Evolutionary conservation across 2,329 filamentous ascomycete species (phyloP), one percentile per base, ranked within the genome.

Genomic region (Neophaeococcomyces aloes): DNA sequence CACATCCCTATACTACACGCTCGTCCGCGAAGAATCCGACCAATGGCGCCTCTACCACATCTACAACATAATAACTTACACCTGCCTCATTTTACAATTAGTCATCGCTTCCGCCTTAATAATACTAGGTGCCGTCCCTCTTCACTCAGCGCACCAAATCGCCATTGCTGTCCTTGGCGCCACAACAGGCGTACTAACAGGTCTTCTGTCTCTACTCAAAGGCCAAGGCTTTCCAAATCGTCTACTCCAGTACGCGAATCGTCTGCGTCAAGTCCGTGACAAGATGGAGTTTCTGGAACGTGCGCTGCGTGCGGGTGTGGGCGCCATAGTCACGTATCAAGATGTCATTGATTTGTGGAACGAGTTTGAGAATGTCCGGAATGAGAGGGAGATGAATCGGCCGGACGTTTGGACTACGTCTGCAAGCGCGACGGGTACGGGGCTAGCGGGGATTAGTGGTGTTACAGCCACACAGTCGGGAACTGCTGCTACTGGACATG

Each of bases 301-400:
- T 19, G 18, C 27, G 6, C 29, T 41, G 19, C 27, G 38, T 10
- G 38, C 38, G 4, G 14, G 8, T 19, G 21, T 41, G 5, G 5
- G 38, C 29, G 15, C 19, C 2, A 13, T 21, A 7, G 29, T 41
- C 3, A 41, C 38, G 4, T 33, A 41, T 32, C 38, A 32, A 29
- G n/a, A 41, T 14, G 27, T 41, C 5, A 27, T 41, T 8, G 38
- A 33, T 17, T 17, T 41, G 10, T 41, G 38, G 38, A 27, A 31
- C 27, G 38, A 41, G 13, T 41, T 19, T 17, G 38, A 41, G 15
- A 31, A 17, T n/a, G 27, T 41, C 4, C 17, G 30, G n/a, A 41
- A 41, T 11, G 38, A 41, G 38, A 32, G 29, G 6, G 38, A 31
- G n/a, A 41, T 41, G 38, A 41, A 41, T 11, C 31, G 38, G 19